phyloP scores from a whole-genome alignment of 1,284 basidiomycete species.

The Malassezia dermatis region DNA sequence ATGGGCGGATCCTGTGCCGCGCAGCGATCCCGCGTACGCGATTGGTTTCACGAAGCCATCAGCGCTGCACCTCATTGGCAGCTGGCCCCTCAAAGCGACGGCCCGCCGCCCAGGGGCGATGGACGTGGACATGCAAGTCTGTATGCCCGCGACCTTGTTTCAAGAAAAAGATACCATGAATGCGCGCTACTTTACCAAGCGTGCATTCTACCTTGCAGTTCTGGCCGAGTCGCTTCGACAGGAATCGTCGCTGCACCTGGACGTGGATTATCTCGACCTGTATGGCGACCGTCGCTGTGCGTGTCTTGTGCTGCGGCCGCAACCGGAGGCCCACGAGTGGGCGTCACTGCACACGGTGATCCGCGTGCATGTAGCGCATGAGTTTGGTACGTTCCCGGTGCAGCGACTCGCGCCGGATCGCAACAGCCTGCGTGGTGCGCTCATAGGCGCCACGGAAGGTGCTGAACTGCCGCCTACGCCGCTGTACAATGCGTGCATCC shows the following conservation, averaged over 20 bases:
- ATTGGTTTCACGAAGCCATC: conserved; percentile 73
- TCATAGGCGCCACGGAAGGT: background rate
- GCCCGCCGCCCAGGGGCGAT: conserved; percentile 33
- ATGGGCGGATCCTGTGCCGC: conserved; percentile 49
- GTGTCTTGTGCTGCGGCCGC: conserved; percentile 58
- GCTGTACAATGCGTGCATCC: conserved; percentile 67
- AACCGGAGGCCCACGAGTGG: conserved; percentile 52
- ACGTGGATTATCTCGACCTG: conserved; percentile 57
- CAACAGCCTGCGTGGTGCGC: conserved; percentile 50
- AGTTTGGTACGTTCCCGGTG: conserved; percentile 56
- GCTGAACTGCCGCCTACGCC: conserved; percentile 53
- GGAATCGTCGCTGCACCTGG: conserved; percentile 51
- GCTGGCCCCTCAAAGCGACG: conserved; percentile 41
- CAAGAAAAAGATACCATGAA: conserved; percentile 92
- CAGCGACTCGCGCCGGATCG: conserved; percentile 61
- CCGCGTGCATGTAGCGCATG: conserved; percentile 63
- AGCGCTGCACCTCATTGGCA: conserved; percentile 56
- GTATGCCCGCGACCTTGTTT: conserved; percentile 58
- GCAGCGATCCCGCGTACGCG: conserved; percentile 52
- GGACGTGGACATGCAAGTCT: conserved; percentile 39
- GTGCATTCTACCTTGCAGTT: conserved; percentile 76
- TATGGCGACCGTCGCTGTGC: conserved; percentile 61
- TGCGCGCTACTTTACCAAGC: conserved; percentile 81
- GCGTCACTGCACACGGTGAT: conserved; percentile 62
- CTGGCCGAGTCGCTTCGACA: conserved; percentile 59